phyloP scores from a whole-genome alignment of 163 green algal species.

The Scenedesmus sp. region DNA sequence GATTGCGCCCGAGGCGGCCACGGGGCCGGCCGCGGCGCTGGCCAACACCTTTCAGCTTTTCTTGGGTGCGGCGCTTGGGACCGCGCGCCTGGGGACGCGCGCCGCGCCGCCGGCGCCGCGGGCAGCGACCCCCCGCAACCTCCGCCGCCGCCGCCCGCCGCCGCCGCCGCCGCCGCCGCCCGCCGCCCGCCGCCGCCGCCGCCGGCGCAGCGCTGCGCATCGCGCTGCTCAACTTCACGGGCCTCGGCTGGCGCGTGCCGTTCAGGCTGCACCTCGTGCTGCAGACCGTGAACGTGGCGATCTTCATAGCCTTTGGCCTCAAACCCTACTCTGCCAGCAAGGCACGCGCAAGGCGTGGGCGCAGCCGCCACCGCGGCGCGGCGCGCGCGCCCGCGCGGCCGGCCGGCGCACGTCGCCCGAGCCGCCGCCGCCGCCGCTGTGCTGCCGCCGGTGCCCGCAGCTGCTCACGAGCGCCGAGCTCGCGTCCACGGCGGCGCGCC shows the following conservation, averaged over 20 bases:
- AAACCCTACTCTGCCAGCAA: conserved; percentile 19
- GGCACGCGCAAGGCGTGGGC: neutral
- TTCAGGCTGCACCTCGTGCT: conserved; percentile 21
- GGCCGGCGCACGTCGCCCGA: no score
- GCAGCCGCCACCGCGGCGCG: no score
- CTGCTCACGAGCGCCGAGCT: conserved; percentile 4
- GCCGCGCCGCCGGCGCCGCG: no score
- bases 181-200: no score
- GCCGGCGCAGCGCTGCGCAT: conserved; percentile 20
- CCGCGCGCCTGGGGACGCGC: no score
- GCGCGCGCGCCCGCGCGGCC: no score
- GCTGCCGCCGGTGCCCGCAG: neutral
- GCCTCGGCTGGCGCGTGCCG: conserved; percentile 18
- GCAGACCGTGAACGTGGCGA: neutral
- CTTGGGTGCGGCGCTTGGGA: neutral
- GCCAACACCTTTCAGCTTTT: conserved; percentile 17
- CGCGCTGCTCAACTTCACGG: conserved; percentile 24
- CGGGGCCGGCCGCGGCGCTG: neutral
- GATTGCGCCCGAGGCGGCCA: neutral
- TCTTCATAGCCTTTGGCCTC: neutral
- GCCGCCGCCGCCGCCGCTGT: neutral
- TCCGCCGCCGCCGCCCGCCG: no score
- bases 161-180: no score
- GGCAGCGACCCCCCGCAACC: no score
- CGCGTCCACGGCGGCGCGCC: neutral